phyloP scores from a whole-genome alignment of 2,329 filamentous ascomycete species.

The Ophiostoma sp. region DNA sequence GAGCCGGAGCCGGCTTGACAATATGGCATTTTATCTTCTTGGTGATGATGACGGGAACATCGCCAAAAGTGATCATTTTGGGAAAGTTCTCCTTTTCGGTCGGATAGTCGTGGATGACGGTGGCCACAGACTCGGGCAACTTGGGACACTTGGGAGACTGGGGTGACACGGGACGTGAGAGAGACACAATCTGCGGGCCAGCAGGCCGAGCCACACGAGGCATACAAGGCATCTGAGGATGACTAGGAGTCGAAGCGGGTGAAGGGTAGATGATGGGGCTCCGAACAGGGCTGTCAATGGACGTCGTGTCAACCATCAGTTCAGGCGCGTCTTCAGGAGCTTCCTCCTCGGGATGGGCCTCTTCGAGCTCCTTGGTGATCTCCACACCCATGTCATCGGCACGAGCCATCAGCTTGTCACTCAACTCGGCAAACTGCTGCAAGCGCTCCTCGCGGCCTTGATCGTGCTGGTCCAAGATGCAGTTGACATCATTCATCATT shows the following conservation, averaged over 20 bases:
- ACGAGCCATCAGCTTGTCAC: no score
- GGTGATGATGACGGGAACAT: not conserved
- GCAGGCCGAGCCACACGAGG: no score
- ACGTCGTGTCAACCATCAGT: not conserved
- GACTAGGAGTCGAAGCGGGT: not conserved
- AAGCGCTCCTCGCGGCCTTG: not conserved
- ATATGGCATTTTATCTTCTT: not conserved
- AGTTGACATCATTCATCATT: not conserved
- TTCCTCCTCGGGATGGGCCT: not conserved
- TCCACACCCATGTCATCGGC: no score
- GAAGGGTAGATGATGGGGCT: not conserved
- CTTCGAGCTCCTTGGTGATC: no score
- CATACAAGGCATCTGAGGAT: no score
- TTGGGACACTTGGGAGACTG: not conserved
- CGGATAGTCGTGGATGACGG: not conserved
- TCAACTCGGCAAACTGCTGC: no score
- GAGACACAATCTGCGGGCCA: not conserved
- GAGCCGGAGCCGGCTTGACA: not conserved
- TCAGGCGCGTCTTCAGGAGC: not conserved
- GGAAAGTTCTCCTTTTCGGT: not conserved
- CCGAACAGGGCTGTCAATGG: not conserved
- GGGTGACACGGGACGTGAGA: not conserved
- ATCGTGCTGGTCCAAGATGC: not conserved
- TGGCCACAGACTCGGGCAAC: not conserved
- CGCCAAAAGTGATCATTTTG: not conserved